Evolutionary conservation across 768 basidiomycete genomes (phyloP), one percentile per base, ranked within the genome.

Genomic region (Kwoniella newhampshirensis): DNA sequence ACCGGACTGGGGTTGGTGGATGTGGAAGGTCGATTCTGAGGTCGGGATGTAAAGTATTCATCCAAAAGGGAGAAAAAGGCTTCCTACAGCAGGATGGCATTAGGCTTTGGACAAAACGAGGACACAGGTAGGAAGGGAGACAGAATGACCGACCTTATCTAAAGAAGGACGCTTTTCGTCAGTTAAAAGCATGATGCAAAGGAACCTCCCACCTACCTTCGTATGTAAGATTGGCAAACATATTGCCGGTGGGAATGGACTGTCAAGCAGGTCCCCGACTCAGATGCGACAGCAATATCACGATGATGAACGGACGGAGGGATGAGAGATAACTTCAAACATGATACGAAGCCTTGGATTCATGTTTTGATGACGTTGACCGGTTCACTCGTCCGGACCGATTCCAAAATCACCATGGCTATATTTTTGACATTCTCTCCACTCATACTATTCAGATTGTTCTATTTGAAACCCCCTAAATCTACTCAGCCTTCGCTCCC

Each of bases 21-120:
- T 27, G 50, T 9, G 15, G 63, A 53, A 7, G 59, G 40, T 6
- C 46, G 37, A n/a, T 20, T 48, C 26, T 73, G 67, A 7, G 71
- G 68, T 17, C 71, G 59, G 20, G 68, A 70, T 23, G 51, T 68
- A 36, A 73, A 73, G 56, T 73, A 73, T 46, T 73, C 71, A 36
- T 73, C 71, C 0, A 73, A 55, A 17, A 73, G 71, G 48, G 63
- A 60, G 52, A 72, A 72, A 63, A 72, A 72, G 1, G 67, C 70
- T 66, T 70, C 52, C 68, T 70, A 42, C 11, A 23, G n/a, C n/a
- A n/a, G n/a, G n/a, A n/a, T 2, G 8, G 18, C 21, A 26, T 9
- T n/a, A n/a, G n/a, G n/a, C n/a, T n/a, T n/a, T n/a, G n/a, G n/a
- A n/a, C n/a, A n/a, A n/a, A n/a, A n/a, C n/a, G n/a, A n/a, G n/a